These are phyloP conservation scores for Arabidopsis lyrata DNA, from an alignment of 441 rosid genomes.

Conservation along the genomic window DNA sequence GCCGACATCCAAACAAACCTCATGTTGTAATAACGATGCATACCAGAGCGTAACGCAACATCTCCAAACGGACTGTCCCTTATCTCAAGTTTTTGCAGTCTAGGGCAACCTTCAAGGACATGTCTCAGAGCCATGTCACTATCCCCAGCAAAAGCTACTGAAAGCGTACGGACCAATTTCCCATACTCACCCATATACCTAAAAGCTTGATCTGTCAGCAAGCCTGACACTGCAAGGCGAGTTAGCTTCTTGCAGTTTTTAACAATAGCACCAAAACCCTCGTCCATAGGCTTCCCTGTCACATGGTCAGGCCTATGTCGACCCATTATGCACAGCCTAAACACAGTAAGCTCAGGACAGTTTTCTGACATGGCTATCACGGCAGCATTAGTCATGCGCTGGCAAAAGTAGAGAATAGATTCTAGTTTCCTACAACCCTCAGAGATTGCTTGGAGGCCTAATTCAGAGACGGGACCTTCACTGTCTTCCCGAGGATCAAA, in stretches of 20 bases:
- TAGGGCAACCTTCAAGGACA: slow-evolving; percentile 82
- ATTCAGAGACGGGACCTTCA: slow-evolving; percentile 81
- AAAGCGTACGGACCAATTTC: slow-evolving; percentile 72
- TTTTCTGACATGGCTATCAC: slow-evolving; percentile 84
- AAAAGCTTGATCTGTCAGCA: slow-evolving; percentile 82
- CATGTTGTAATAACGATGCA: slow-evolving; percentile 82
- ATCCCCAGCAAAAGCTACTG: slow-evolving; percentile 95
- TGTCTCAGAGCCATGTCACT: slow-evolving; percentile 78
- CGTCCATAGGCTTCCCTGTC: slow-evolving; percentile 83
- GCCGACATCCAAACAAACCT: slow-evolving; percentile 94
- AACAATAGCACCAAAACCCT: slow-evolving; percentile 92
- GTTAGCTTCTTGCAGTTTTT: slow-evolving; percentile 85
- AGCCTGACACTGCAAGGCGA: slow-evolving; percentile 82
- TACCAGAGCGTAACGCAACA: slow-evolving; percentile 68
- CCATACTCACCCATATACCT: slow-evolving; percentile 77
- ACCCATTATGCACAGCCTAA: slow-evolving; percentile 90
- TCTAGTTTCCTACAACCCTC: slow-evolving; percentile 84
- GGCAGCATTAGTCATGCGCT: slow-evolving; percentile 86
- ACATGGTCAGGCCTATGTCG: slow-evolving; percentile 73
- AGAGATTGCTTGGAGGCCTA: slow-evolving; percentile 88
- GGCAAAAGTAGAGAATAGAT: slow-evolving; percentile 84
- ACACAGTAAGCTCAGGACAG: slow-evolving; percentile 81
- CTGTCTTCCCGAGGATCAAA: slow-evolving; percentile 66
- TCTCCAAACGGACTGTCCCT: slow-evolving; percentile 95
- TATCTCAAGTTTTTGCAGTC: slow-evolving; percentile 83